Evolutionary conservation across 2,329 filamentous ascomycete genomes (phyloP).

Genomic region (Neonectria magnoliae): DNA sequence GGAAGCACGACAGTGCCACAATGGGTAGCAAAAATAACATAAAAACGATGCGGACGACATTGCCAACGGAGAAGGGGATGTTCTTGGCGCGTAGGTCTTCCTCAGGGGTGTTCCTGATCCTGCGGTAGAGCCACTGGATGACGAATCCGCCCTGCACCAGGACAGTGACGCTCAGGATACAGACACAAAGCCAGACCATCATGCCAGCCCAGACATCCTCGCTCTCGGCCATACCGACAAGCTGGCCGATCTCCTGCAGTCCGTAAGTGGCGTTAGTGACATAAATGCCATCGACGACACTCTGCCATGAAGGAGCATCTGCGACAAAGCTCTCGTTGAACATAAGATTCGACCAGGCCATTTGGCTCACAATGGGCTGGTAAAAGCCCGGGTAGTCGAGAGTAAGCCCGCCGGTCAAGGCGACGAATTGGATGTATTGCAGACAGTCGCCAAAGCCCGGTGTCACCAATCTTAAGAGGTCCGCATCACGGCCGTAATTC

Average conservation of each 20-base stretch:
- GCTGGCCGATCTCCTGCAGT: conserved; percentile 79
- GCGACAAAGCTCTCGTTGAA: conserved; percentile 92
- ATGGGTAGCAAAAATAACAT: conserved; percentile 93
- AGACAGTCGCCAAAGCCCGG: conserved; percentile 97
- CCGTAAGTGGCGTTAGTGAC: conserved; percentile 81
- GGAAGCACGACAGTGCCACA: conserved; percentile 87
- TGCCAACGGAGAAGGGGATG: conserved; percentile 83
- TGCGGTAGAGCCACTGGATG: conserved; percentile 78
- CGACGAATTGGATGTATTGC: conserved; percentile 94
- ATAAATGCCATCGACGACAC: conserved; percentile 87
- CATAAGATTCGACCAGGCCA: conserved; percentile 88
- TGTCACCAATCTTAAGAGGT: conserved; percentile 89
- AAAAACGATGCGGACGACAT: conserved; percentile 85
- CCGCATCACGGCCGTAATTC: conserved; percentile 94
- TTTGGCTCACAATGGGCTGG: conserved; percentile 89
- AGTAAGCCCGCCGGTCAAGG: conserved; percentile 86
- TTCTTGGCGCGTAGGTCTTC: conserved; percentile 94
- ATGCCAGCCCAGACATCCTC: conserved; percentile 93
- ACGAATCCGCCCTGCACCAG: conserved; percentile 82
- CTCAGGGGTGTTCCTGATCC: conserved; percentile 76
- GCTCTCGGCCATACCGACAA: conserved; percentile 80
- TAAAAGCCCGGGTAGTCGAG: conserved; percentile 94
- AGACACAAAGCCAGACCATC: conserved; percentile 87
- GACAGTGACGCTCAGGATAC: conserved; percentile 73
- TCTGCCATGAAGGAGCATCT: conserved; percentile 70